Evolutionary conservation across 2,329 filamentous ascomycete genomes (phyloP), one percentile per base, ranked within the genome.

Genomic region (Colletotrichum plurivorum): DNA sequence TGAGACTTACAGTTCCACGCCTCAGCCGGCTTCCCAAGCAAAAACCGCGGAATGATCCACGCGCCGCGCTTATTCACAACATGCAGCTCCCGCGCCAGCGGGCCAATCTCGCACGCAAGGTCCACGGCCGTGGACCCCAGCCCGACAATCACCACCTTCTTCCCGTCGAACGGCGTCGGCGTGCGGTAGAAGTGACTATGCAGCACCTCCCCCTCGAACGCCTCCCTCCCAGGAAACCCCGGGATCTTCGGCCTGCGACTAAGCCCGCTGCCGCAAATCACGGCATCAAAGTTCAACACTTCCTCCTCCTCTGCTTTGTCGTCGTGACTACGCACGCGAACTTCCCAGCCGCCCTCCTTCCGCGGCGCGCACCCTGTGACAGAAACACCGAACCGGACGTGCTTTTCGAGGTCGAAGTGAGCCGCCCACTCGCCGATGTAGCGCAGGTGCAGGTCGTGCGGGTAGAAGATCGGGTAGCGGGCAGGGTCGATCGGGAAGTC

Each of bases 401-500:
- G 75, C 61, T 74, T 71, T n/a, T 72, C 65, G 16, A 82, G 72
- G 5, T 72, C 72, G 57, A 82, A 82, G 62, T 79, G 77, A 15
- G 76, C 74, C 4, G 78, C 80, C 66, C 81, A 82, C 45, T 80
- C 78, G 27, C 78, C 67, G 39, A 81, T 73, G 62, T 82, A 82
- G 62, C 71, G 73, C 67, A 79, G 71, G 51, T 81, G 76, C 41
- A 76, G 69, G 55, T 71, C 64, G 72, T 82, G 80, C 43, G 75
- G 74, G 62, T 82, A 79, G 66, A 78, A 82, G 63, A 80, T 76
- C 0, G 77, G 73, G 63, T 82, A 81, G 45, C 76, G 73, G 10
- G 76, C 75, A 10, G 79, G 79, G 63, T 83, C 80, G 20, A 82
- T 73, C 4, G 80, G 81, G 66, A 82, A 83, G 67, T 82, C 79